Evolutionary conservation across 2,329 filamentous ascomycete genomes (phyloP), one percentile per base, ranked within the genome.

Genomic region (Akanthomyces lecanii): DNA sequence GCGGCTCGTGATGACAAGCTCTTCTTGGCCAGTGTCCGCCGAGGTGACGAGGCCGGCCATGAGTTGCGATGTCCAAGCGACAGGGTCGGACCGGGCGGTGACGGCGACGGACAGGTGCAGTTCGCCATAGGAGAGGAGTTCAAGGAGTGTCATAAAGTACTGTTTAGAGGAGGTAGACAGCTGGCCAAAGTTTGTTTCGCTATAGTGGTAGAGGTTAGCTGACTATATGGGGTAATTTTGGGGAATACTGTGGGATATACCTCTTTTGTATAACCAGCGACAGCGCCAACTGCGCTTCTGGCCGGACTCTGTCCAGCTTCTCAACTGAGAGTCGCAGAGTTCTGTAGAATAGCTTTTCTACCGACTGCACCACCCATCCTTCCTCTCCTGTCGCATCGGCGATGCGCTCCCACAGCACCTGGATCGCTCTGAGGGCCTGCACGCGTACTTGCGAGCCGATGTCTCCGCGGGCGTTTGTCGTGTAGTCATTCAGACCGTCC

Each of bases 301-400:
- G 78, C 28, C 95, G 86, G 21, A 98, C 89, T 66, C 91, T 90
- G 73, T 98, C 94, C 2, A 98, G 82, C 72, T 96, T 97, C 75
- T 99, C 95, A 0, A 90, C 85, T 2, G 92, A 88, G 16, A 98
- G 81, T 1, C 92, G 85, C 38, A 91, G 78, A 2, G 82, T 76
- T 33, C 78, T 76, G 36, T 81, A 76, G 64, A 85, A 80, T 1
- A 86, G 71, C 33, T 68, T 68, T 12, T 71, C 69, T 12, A 80
- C 67, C 2, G 76, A 76, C 28, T 65, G 63, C 28, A 66, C 61
- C 4, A 71, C 65, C 68, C 72, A 72, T 8, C 53, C 66, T 45
- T 69, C 68, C n/a, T 67, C 66, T 2, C 52, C 57, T 2, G 63
- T 21, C 21, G 63, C 45, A 8, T 66, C 63, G 0, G 63, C 65